Base-by-base conservation (phyloP, 495 filamentous ascomycete species). In the Oidiodendron maius region DNA sequence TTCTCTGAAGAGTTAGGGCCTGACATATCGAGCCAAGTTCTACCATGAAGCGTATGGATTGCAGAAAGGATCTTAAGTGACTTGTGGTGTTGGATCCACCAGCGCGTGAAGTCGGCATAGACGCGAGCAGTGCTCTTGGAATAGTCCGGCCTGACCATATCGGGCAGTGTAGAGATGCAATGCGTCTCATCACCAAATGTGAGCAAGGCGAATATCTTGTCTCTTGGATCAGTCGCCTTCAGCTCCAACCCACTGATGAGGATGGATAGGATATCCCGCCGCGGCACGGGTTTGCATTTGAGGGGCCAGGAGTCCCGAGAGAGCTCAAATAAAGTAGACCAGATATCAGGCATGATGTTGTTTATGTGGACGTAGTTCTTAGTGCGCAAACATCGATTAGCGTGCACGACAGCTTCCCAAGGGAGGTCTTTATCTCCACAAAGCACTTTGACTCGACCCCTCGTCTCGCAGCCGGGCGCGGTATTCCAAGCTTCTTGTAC, bases 201-300 rank as follows among this genome's bases (percentile, higher is more conserved):
- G 13, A 41, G 39, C 4, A 41, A 13, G 39, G 39, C 13, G 39
- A 17, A 41, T 4, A 41, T 18, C 21, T 41, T 41, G 16, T 41
- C 39, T 8, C 39, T 15, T 21, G 16, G 16, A 21, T 41, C 39
- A 18, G 39, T 20, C 24, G 39, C 39, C 20, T 41, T 21, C 13
- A 41, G 16, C 12, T 22, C 18, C 39, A 41, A 41, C 17, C 39
- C 39, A 21, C 17, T 21, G 20, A 41, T 21, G 24, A 41, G 17
- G 24, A 41, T 41, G 39, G 20, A 16, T 21, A 41, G 39, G 21
- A 41, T 41, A 21, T 41, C 39, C 24, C n/a, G n/a, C n/a, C n/a
- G 21, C 39, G 6, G 13, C 39, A 3, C 17, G 39, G 16, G 39
- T 21, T 41, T 21, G 39, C 39, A 21, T 41, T 41, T 21, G 24